Conservation (phyloP, 257 asterid species). For the Ophiorrhiza pumila region DNA sequence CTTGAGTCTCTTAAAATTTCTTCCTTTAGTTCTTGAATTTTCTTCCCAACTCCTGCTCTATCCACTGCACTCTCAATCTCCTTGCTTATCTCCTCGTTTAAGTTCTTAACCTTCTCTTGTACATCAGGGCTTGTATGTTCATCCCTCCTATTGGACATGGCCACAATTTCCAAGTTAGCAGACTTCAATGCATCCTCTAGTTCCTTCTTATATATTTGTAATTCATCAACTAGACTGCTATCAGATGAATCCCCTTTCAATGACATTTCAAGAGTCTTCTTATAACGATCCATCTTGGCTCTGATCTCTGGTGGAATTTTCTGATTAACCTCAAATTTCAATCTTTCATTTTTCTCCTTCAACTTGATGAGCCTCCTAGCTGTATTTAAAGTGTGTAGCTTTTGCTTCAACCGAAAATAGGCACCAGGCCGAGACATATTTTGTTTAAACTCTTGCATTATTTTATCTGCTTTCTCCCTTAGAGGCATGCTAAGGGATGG, state of each 20-base stretch:
- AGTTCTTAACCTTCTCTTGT: constrained; percentile 30
- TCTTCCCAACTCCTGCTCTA: constrained; percentile 27
- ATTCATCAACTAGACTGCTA: constrained; percentile 27
- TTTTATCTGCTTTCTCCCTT: constrained; percentile 41
- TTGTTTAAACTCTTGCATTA: constrained; percentile 38
- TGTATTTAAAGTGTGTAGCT: constrained; percentile 36
- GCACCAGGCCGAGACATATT: constrained; percentile 45
- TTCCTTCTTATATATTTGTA: constrained; percentile 28
- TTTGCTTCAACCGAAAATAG: constrained; percentile 38
- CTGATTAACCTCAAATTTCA: constrained; percentile 42
- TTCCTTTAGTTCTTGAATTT: constrained; percentile 36
- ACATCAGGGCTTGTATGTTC: constrained; percentile 15
- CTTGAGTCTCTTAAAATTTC: constrained; percentile 31
- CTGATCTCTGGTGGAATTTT: constrained; percentile 35
- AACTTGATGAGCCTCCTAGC: constrained; percentile 31
- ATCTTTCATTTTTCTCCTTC: constrained; percentile 42
- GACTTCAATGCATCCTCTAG: constrained; percentile 37
- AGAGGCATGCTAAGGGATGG: constrained; percentile 26
- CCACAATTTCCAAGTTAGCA: constrained; percentile 39
- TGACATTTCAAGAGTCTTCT: constrained; percentile 34
- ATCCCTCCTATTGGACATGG: constrained; percentile 24
- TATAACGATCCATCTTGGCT: constrained; percentile 31
- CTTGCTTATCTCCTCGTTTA: constrained; percentile 34
- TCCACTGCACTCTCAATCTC: constrained; percentile 33
- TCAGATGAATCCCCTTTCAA: constrained; percentile 26